These are phyloP conservation scores for Podaxis pistillaris DNA, from an alignment of 768 basidiomycete species.

Conservation along the genomic window DNA sequence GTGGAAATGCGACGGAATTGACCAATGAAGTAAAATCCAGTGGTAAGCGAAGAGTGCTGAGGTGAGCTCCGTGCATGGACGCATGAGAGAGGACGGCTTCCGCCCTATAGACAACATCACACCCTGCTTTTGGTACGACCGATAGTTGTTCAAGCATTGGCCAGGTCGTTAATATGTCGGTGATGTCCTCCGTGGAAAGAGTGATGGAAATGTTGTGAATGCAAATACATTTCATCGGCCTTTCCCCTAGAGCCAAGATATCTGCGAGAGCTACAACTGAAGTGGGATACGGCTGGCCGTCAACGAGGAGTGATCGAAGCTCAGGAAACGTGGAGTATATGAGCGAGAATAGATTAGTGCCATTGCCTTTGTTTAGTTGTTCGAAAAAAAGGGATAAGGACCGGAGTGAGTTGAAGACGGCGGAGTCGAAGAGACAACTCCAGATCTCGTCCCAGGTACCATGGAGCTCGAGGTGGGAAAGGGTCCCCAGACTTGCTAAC, in stretches of 20 bases:
- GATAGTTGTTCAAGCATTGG: neutral
- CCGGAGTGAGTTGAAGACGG: neutral
- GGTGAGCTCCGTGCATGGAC: neutral
- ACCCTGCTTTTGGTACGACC: neutral
- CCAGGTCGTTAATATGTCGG: neutral
- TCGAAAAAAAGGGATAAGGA: neutral
- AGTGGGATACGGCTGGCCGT: neutral
- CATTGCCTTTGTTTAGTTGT: neutral
- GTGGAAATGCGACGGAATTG: neutral
- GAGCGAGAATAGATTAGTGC: neutral
- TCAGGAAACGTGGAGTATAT: neutral
- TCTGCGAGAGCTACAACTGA: neutral
- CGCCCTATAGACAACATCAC: neutral
- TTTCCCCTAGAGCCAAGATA: neutral
- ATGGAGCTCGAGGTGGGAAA: neutral
- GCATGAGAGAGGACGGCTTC: neutral
- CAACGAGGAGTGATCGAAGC: neutral
- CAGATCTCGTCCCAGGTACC: neutral
- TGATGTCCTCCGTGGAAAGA: neutral
- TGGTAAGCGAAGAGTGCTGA: neutral
- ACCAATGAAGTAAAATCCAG: neutral
- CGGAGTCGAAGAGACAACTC: neutral
- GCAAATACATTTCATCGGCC: neutral
- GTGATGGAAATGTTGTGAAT: neutral
- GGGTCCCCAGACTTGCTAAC: neutral